Base-by-base conservation (phyloP, 352 stramenopile genomes). In the Sclerospora graminicola region DNA sequence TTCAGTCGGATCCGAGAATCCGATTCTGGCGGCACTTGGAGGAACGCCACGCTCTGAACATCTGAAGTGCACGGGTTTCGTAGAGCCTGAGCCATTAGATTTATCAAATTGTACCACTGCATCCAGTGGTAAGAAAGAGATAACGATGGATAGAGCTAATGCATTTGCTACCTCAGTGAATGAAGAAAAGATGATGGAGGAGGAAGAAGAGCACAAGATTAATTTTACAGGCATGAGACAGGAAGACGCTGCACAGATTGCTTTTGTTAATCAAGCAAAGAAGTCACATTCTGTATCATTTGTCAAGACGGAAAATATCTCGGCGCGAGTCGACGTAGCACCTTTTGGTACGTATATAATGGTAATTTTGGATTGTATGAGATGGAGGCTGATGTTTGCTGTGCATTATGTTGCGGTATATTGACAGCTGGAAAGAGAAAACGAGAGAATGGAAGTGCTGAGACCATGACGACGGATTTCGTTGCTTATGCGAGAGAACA, bases 401-500 rank as follows among this genome's bases (percentile, higher is more conserved):
- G 11, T 32, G 19, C 39, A 19, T 40, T 29, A 16, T 37, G 21
- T 11, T 35, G 30, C n/a, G 20, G 10, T 41, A 23, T 41, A 1
- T 27, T 39, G 9, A 11, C 20, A 40, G 39, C 37, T 32, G 56
- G 47, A 11, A 72, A 66, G 48, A 50, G 48, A 35, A 67, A 64
- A 42, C 45, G 50, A n/a, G 54, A 62, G 4, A 51, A 62, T 4
- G 48, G 62, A 18, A 48, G 8, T 39, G 26, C 11, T 1, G 49
- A 43, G 15, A 23, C 14, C 11, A 53, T 51, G 38, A 43, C 52
- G 24, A 23, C 51, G 41, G 58, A 72, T 36, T 86, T 81, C 39
- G 72, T 87, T 37, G 77, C 71, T 10, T 89, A 89, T 51, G 69
- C 77, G 9, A 58, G 77, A 23, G 77, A 89, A 50, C 77, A 89